phyloP scores from a whole-genome alignment of 2,329 filamentous ascomycete genomes.

The Leptoxyphium fumago region DNA sequence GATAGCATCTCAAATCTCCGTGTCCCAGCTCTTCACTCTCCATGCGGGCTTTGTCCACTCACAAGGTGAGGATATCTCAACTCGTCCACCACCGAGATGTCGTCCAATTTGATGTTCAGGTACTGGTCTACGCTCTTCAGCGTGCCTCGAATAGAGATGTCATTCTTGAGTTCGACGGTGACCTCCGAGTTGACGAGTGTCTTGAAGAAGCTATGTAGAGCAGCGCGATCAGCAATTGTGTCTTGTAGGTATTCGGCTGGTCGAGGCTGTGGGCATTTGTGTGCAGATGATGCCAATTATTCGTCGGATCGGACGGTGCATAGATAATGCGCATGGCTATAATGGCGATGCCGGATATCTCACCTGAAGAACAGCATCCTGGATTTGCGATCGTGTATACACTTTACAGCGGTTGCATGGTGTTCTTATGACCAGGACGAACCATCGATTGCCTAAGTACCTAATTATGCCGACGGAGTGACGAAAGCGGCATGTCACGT shows the following conservation, averaged over 20 bases:
- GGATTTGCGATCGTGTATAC: neutral
- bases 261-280: neutral
- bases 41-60: slow-evolving; percentile 14
- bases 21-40: neutral
- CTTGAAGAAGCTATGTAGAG: slow-evolving; percentile 71
- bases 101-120: slow-evolving; percentile 96
- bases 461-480: too few species aligned
- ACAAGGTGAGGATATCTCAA: slow-evolving; percentile 89
- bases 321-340: neutral
- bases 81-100: slow-evolving; percentile 85
- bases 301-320: neutral
- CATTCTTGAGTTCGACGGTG: slow-evolving; percentile 97
- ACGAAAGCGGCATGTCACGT: too few species aligned
- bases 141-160: slow-evolving; percentile 89
- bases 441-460: too few species aligned
- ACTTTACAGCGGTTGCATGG: too few species aligned
- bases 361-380: slow-evolving; percentile 22
- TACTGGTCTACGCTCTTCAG: slow-evolving; percentile 98
- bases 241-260: neutral
- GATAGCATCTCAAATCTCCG: neutral
- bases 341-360: neutral
- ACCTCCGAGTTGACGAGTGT: slow-evolving; percentile 95
- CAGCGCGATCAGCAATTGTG: neutral
- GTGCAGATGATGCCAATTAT: neutral
- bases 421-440: too few species aligned